Conservation (phyloP, 2,329 filamentous ascomycete genomes). For the Ophiocordyceps unilateralis region DNA sequence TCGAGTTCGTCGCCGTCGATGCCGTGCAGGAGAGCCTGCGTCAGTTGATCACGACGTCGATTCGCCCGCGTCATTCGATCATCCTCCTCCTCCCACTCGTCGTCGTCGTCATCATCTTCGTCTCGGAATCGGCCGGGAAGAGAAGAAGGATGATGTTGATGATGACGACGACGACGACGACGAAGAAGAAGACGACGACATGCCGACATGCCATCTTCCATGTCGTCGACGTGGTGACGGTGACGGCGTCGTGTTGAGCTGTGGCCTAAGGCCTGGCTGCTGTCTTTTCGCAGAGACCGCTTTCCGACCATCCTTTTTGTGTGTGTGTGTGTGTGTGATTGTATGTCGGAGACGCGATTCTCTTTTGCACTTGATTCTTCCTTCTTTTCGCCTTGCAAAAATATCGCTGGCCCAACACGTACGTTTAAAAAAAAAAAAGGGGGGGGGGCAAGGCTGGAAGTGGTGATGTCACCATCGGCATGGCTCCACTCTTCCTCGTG, state of each 20-base stretch:
- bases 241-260: not conserved
- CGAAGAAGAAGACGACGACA: not conserved
- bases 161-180: not conserved
- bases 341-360: too few species aligned
- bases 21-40: conserved; percentile 11
- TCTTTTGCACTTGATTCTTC: too few species aligned
- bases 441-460: too few species aligned
- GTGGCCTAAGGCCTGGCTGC: too few species aligned
- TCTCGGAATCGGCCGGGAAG: conserved; percentile 11
- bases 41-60: conserved; percentile 13
- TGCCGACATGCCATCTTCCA: not conserved
- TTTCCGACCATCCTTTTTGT: not conserved
- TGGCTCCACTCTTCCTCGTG: too few species aligned
- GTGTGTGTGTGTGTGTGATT: not conserved
- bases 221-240: not conserved
- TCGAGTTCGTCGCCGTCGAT: conserved; percentile 13
- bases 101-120: conserved; percentile 10
- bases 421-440: too few species aligned
- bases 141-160: too few species aligned
- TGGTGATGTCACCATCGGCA: too few species aligned
- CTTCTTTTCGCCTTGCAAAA: too few species aligned
- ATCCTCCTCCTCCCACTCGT: not conserved
- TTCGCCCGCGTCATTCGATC: conserved; percentile 7
- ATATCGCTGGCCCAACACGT: too few species aligned
- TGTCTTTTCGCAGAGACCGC: not conserved